phyloP scores from a whole-genome alignment of 163 green algal species.

The Smithsoniella earleae region DNA sequence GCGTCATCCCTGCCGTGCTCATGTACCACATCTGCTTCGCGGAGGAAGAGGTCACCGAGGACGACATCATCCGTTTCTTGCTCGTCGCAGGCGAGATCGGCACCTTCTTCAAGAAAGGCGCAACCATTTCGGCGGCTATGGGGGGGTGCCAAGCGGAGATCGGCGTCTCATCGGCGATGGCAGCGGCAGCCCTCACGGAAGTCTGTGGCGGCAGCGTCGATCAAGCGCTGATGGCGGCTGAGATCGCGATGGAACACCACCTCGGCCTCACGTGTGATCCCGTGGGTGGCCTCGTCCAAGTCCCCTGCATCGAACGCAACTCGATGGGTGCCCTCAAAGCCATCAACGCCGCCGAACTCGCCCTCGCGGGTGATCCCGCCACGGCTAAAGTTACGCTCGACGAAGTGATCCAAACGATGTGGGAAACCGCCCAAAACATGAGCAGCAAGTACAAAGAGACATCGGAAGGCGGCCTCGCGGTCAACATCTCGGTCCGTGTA shows the following conservation, averaged over 20 bases:
- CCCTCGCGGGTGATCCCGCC: constrained; percentile 20
- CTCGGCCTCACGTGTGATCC: constrained; percentile 34
- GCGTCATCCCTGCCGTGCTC: constrained; percentile 31
- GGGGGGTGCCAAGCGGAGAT: constrained; percentile 33
- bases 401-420: constrained; percentile 29
- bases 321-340: constrained; percentile 29
- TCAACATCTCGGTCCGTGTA: constrained; percentile 38
- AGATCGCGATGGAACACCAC: constrained; percentile 33
- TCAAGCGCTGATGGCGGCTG: constrained; percentile 32
- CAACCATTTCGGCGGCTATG: constrained; percentile 31
- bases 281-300: constrained; percentile 32
- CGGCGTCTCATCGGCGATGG: constrained; percentile 29
- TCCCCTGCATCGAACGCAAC: constrained; percentile 34
- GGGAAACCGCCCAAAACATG: constrained; percentile 31
- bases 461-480: constrained; percentile 21
- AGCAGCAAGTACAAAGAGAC: constrained; percentile 34
- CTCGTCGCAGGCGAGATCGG: constrained; percentile 15
- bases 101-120: constrained; percentile 19
- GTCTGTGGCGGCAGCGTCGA: constrained; percentile 6
- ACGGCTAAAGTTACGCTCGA: constrained; percentile 30
- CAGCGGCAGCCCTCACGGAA: constrained; percentile 16
- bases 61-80: constrained; percentile 7
- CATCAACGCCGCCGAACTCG: constrained; percentile 16
- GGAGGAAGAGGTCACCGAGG: too few relatives aligned
- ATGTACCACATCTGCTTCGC: constrained; percentile 7